These are phyloP conservation scores for Globisporangium irregulare DNA, from an alignment of 352 stramenopile genomes.

Conservation along the genomic window DNA sequence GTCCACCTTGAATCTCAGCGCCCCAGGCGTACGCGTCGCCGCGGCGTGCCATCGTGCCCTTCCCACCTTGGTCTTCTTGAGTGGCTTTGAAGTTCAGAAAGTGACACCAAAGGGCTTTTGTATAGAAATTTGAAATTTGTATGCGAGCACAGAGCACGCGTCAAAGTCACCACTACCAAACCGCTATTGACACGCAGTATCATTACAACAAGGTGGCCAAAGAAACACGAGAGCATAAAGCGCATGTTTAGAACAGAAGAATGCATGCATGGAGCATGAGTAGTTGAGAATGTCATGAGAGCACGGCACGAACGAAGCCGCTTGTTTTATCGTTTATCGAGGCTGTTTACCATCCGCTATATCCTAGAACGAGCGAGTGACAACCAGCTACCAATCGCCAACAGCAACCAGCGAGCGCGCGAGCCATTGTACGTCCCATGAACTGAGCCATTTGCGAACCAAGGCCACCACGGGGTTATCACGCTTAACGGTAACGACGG, in stretches of 20 bases:
- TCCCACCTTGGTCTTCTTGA: not conserved
- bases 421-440: not conserved
- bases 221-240: not conserved
- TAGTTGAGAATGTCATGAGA: slow-evolving; percentile 13
- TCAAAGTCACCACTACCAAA: no score
- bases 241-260: not conserved
- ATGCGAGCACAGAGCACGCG: no score
- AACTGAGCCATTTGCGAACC: slow-evolving; percentile 18
- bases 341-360: slow-evolving; percentile 3
- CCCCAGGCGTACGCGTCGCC: not conserved
- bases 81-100: not conserved
- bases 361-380: slow-evolving; percentile 1
- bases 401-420: not conserved
- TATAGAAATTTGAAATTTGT: no score
- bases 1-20: not conserved
- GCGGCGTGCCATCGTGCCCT: not conserved
- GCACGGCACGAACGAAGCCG: slow-evolving; percentile 11
- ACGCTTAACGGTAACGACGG: slow-evolving; percentile 95
- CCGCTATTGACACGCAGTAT: no score
- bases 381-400: slow-evolving; percentile 5
- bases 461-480: slow-evolving; percentile 8
- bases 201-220: no score
- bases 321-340: slow-evolving; percentile 14
- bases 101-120: not conserved
- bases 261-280: not conserved